Base-by-base conservation (phyloP, 371 early-diverging fungal species). In the Mortierella sp. region DNA sequence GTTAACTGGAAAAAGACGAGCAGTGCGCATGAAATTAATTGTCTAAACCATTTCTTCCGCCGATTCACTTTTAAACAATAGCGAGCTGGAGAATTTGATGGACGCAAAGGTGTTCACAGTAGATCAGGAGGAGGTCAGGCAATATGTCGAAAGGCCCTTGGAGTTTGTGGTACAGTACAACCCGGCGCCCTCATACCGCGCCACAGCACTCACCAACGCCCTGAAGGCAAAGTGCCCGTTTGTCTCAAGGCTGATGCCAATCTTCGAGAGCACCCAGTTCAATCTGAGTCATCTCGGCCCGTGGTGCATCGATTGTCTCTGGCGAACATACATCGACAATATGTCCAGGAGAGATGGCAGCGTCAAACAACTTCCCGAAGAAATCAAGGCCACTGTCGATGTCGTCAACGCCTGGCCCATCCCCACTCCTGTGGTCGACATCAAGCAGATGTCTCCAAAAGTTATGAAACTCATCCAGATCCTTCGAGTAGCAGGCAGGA, bases 31-130 rank as follows among this genome's bases (percentile, higher is more conserved):
- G 8, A 61, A 61, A 19, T 16, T 61, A 31, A 31, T 31, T n/a
- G n/a, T 40, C 43, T 13, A 10, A 28, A 57, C 69, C 53, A n/a
- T 72, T 28, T 11, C 14, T n/a, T 8, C 2, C 51, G 16, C 43
- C 14, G 50, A 19, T 44, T n/a, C 48, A 10, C 21, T 19, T 43
- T 26, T 43, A 4, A 8, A 82, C 82, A 16, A 44, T 73, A 94
- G 93, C 16, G 89, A 93, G 31, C 87, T 97, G 40, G 97, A 97
- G 82, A 75, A 75, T 14, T 91, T 92, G 46, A 87, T 98, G 57
- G 88, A 94, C 77, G 80, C 93, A 44, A 87, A 85, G 24, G 92
- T 98, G 1, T 92, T 93, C 71, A 95, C 96, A 0, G 91, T 92
- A 3, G 86, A 90, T 51, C 83, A 87, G 11, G 80, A 81, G 0